These are phyloP conservation scores for Ophiostoma perfectum DNA, from an alignment of 2,329 filamentous ascomycete genomes.

Conservation along the genomic window DNA sequence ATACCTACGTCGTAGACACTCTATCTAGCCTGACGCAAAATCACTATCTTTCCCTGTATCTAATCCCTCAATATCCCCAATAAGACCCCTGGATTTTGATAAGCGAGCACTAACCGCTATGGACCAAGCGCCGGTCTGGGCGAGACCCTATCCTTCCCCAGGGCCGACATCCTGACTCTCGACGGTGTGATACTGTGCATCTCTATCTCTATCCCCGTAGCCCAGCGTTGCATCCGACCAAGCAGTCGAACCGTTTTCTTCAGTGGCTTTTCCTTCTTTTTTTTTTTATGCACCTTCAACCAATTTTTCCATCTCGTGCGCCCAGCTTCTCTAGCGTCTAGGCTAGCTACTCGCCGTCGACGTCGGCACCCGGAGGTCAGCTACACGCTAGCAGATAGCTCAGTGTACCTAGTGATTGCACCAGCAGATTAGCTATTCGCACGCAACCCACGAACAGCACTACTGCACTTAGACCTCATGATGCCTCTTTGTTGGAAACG, in stretches of 20 bases:
- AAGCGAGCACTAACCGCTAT: conserved; percentile 1
- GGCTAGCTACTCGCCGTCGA: conserved; percentile 4
- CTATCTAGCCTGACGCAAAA: neutral
- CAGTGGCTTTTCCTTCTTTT: neutral
- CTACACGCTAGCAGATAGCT: neutral
- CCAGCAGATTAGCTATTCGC: neutral
- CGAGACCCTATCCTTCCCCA: neutral
- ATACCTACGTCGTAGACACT: neutral
- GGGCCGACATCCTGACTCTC: neutral
- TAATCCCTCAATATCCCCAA: neutral
- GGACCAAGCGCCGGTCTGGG: conserved; percentile 5
- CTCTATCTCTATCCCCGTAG: neutral
- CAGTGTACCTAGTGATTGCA: no score
- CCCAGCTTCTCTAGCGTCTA: neutral
- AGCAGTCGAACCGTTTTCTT: neutral
- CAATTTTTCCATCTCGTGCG: conserved; percentile 5
- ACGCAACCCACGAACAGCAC: neutral
- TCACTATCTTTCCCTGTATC: neutral
- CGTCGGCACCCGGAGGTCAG: conserved; percentile 6
- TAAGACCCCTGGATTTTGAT: no score
- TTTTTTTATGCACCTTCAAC: neutral
- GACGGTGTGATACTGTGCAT: no score
- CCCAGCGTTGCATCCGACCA: neutral
- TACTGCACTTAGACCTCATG: neutral
- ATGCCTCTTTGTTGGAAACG: neutral